phyloP scores from a whole-genome alignment of 2,329 filamentous ascomycete genomes.

The Kalmusia sp. region DNA sequence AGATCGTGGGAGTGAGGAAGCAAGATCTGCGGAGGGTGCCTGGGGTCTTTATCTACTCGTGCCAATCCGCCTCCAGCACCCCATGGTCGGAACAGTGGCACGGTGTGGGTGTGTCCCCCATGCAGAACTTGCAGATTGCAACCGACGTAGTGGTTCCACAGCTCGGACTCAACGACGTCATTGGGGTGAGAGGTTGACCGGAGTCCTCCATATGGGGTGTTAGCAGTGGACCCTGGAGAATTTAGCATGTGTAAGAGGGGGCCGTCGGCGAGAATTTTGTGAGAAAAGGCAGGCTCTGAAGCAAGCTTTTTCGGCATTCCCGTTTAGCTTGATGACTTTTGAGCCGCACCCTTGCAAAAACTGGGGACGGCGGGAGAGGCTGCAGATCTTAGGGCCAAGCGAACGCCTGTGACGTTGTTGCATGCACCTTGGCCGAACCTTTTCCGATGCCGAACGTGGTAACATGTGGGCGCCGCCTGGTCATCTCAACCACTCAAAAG shows the following conservation, averaged over 20 bases:
- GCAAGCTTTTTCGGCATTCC: slow-evolving; percentile 25
- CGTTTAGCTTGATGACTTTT: slow-evolving; percentile 11
- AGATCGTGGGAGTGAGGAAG: not conserved
- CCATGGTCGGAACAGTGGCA: slow-evolving; percentile 9
- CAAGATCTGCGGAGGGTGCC: slow-evolving; percentile 9
- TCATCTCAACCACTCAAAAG: not conserved
- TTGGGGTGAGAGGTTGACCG: slow-evolving; percentile 12
- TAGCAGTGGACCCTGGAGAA: slow-evolving; percentile 16
- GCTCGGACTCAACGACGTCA: slow-evolving; percentile 18
- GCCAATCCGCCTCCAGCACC: slow-evolving; percentile 3
- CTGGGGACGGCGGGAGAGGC: slow-evolving; percentile 23
- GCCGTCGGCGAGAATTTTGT: slow-evolving; percentile 11
- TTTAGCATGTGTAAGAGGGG: slow-evolving; percentile 18
- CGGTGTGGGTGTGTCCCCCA: not conserved
- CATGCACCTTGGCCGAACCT: slow-evolving; percentile 14
- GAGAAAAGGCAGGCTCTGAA: slow-evolving; percentile 16
- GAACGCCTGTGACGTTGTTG: slow-evolving; percentile 16
- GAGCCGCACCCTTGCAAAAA: slow-evolving; percentile 25
- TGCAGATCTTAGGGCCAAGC: slow-evolving; percentile 26
- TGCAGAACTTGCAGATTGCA: slow-evolving; percentile 20
- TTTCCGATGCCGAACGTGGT: not conserved
- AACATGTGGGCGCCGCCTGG: not conserved
- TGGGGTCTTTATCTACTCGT: slow-evolving; percentile 22
- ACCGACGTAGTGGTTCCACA: slow-evolving; percentile 18
- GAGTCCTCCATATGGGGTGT: slow-evolving; percentile 18